phyloP scores from a whole-genome alignment of 441 rosid genomes.

The Gossypium trilobum region DNA sequence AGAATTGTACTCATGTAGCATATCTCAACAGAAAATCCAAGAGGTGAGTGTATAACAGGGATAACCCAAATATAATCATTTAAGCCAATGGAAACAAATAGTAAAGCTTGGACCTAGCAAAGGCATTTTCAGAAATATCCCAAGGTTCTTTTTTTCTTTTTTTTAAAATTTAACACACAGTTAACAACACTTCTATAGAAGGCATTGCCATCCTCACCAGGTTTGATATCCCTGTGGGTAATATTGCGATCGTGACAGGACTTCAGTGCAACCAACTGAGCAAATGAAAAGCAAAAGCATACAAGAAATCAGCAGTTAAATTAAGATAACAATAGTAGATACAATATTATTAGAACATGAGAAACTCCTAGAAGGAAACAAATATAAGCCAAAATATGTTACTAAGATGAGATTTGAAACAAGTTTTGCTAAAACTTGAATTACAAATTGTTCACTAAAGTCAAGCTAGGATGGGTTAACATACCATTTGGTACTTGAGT shows the following conservation, averaged over 20 bases:
- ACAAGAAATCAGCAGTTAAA: not conserved
- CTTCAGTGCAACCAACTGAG: slow-evolving; percentile 76
- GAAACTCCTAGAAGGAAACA: not conserved
- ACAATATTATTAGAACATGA: not conserved
- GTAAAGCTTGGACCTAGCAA: not conserved
- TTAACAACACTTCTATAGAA: slow-evolving; percentile 8
- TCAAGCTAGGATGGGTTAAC: not conserved
- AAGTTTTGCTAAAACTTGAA: not conserved
- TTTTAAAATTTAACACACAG: not conserved
- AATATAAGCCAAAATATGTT: slow-evolving; percentile 5
- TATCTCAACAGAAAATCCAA: not conserved
- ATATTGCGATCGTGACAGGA: slow-evolving; percentile 92
- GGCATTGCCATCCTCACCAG: slow-evolving; percentile 50
- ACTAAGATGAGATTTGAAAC: slow-evolving; percentile 9
- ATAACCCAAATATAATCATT: not conserved
- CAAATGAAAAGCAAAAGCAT: slow-evolving; percentile 11
- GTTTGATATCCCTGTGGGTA: slow-evolving; percentile 96
- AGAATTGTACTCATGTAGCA: not conserved
- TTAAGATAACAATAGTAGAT: slow-evolving; percentile 3
- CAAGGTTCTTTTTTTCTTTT: not conserved
- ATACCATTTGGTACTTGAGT: too few species aligned
- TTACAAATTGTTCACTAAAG: not conserved
- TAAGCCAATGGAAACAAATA: not conserved
- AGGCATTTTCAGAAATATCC: not conserved
- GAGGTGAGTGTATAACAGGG: not conserved